Conservation (phyloP, 2,329 filamentous ascomycete genomes). For the Colletotrichum neosansevieriae region DNA sequence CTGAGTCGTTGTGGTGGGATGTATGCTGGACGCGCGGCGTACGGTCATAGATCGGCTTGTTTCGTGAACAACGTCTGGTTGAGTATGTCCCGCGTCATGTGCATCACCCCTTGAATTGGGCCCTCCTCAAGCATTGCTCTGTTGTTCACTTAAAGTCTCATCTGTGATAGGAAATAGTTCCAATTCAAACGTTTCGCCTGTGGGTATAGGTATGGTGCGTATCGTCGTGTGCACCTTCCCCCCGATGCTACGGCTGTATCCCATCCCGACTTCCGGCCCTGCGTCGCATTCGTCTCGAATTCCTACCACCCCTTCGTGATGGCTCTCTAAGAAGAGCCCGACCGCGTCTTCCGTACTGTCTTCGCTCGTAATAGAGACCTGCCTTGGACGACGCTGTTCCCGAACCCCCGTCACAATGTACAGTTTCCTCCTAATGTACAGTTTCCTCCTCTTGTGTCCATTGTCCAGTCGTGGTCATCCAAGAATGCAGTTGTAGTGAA, state of each 20-base stretch:
- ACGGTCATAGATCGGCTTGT: not conserved
- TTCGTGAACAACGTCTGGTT: not conserved
- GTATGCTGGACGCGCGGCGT: conserved; percentile 20
- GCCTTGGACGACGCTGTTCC: conserved; percentile 10
- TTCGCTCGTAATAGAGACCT: conserved; percentile 8
- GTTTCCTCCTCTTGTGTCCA: conserved; percentile 20
- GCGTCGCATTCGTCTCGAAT: not conserved
- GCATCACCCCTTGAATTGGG: no score
- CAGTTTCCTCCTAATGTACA: conserved; percentile 29
- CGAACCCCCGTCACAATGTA: conserved; percentile 14
- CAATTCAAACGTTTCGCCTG: conserved; percentile 8
- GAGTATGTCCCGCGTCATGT: no score
- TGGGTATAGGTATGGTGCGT: conserved; percentile 1
- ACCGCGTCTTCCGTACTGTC: conserved; percentile 14
- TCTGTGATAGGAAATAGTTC: conserved; percentile 1
- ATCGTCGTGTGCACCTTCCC: not conserved
- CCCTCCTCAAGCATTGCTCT: no score
- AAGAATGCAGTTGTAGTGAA: conserved; percentile 7
- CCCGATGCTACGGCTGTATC: not conserved
- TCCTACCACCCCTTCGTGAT: conserved; percentile 1
- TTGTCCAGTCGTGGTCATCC: conserved; percentile 4
- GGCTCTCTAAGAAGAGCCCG: conserved; percentile 27
- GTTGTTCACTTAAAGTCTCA: not conserved
- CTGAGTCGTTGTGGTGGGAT: conserved; percentile 11
- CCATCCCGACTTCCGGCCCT: not conserved